Base-by-base conservation (phyloP, 805 yeast species). In the Metschnikowia lachancei region DNA sequence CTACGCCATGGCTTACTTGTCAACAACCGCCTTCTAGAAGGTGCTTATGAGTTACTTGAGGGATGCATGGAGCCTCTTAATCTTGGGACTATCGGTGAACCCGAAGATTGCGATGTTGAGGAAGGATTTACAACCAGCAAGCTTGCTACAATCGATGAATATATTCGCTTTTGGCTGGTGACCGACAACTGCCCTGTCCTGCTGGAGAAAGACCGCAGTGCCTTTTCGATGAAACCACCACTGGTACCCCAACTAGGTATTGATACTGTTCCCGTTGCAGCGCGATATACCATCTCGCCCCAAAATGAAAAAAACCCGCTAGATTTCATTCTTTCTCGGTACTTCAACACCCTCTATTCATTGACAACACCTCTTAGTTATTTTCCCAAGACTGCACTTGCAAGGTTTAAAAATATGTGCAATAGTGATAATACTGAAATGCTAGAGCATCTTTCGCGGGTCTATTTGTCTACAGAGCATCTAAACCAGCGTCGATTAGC, bases 321-420 rank as follows among this genome's bases (percentile, higher is more conserved):
- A 2, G 57, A 49, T 3, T 72, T 68, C 44, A 51, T 72, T n/a
- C 44, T 36, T 17, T 56, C 67, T 1, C 55, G 75, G 31, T 72
- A 72, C 54, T 68, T 53, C 47, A 57, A 56, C 41, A 68, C 66
- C 2, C 57, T 72, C 5, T 72, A 72, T 49, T 67, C 74, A 3
- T 61, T 69, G 24, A 62, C 59, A 3, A 71, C 70, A 1, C 76
- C 77, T 1, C 58, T 72, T 36, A 66, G 64, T 36, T 72, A 72
- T 50, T 72, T 57, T 65, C 76, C 63, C 62, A 81, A 81, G 52
- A 77, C 83, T 0, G 74, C 78, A 4, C 59, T 81, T 32, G 60
- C 75, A 11, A 61, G 83, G 42, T 61, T 79, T 41, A 66, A 62
- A 39, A 70, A 70, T 18, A 58, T 80, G 51, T 76, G 81, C 47